A percentile compares a stretch with the other conserved stretches of the same genome.
Evolutionary conservation across 1,139 yeast species (phyloP).

Genomic region (Blastobotrys illinoisensis): DNA sequence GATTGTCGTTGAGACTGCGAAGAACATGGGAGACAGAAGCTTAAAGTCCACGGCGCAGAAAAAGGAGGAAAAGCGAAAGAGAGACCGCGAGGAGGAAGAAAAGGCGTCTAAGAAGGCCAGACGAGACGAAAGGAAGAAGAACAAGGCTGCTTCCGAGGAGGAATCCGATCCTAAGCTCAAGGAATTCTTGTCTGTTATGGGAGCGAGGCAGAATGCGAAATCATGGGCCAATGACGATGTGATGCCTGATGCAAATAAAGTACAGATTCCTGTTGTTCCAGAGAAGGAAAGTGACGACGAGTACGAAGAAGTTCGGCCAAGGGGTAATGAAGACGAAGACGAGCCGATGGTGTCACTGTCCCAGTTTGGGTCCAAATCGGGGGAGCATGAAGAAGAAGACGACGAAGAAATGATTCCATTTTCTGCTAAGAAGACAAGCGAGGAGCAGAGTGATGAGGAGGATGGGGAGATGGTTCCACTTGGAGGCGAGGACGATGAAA

Average conservation of each 20-base stretch:
- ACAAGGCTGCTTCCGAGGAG: slow-evolving; percentile 19
- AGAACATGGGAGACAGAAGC: slow-evolving; percentile 76
- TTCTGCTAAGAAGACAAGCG: slow-evolving; percentile 11
- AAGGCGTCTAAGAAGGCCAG: slow-evolving; percentile 40
- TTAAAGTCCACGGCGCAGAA: slow-evolving; percentile 62
- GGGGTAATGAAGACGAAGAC: slow-evolving; percentile 20
- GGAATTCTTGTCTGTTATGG: slow-evolving; percentile 81
- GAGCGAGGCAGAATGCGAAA: slow-evolving; percentile 57
- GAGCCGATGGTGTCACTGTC: neutral
- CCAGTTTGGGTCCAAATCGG: neutral
- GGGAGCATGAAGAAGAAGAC: slow-evolving; percentile 18
- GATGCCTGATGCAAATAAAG: slow-evolving; percentile 29
- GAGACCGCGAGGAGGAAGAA: slow-evolving; percentile 27
- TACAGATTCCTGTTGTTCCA: slow-evolving; percentile 10
- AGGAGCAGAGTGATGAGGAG: slow-evolving; percentile 17
- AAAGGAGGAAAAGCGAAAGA: slow-evolving; percentile 38
- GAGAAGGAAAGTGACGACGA: slow-evolving; percentile 28
- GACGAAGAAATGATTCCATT: slow-evolving; percentile 20
- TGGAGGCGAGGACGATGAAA: slow-evolving; percentile 13
- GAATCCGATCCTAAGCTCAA: slow-evolving; percentile 49
- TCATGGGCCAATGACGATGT: slow-evolving; percentile 77
- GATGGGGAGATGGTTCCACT: slow-evolving; percentile 15
- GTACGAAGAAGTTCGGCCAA: slow-evolving; percentile 21
- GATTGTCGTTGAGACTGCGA: slow-evolving; percentile 75
- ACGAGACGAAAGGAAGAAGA: slow-evolving; percentile 53